Base-by-base conservation (phyloP, 495 filamentous ascomycete genomes). In the Hyphodiscus hymeniophilus region DNA sequence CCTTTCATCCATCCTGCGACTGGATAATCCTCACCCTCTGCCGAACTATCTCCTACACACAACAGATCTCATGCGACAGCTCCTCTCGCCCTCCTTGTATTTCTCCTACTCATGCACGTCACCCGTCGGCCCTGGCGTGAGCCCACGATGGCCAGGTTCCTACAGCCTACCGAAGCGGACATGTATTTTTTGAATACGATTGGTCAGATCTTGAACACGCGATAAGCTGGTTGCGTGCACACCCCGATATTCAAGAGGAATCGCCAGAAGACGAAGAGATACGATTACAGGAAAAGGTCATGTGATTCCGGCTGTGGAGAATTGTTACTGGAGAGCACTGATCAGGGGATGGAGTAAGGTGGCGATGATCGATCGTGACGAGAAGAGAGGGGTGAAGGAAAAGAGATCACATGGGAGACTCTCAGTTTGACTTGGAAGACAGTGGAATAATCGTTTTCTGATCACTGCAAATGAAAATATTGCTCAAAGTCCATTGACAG, bases 261-360 rank as follows among this genome's bases (percentile, higher is more conserved):
- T 77, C 46, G 74, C 73, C 13, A 43, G 54, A 28, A 61, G 71
- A 24, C 71, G 73, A 60, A 58, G 71, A 30, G 65, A 67, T 15
- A 45, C 67, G 30, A 71, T 72, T 50, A 55, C 63, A 2, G 65
- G 56, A 21, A 63, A 58, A 0, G 71, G 73, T n/a, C 75, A 75
- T 53, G 60, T 75, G 41, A 70, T 63, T 38, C 63, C 64, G 16
- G 73, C 72, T 28, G 69, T 71, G 16, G 74, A 76, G 52, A 57
- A 55, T 34, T 77, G 74, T 51, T 77, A 77, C 57, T 77, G 74
- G 74, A 63, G 74, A 6, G 66, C 61, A 3, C 21, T 75, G 51
- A 54, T 77, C 28, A 61, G 66, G 44, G 71, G 67, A 0, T 77
- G 74, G 74, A 60, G 59, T 20, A 48, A 52, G 24, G 61, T 74